Percentiles rank a stretch among this genome's conserved stretches.
Evolutionary conservation across 2,329 filamentous ascomycete genomes (phyloP).

Genomic region (Acephala macrosclerotiorum): DNA sequence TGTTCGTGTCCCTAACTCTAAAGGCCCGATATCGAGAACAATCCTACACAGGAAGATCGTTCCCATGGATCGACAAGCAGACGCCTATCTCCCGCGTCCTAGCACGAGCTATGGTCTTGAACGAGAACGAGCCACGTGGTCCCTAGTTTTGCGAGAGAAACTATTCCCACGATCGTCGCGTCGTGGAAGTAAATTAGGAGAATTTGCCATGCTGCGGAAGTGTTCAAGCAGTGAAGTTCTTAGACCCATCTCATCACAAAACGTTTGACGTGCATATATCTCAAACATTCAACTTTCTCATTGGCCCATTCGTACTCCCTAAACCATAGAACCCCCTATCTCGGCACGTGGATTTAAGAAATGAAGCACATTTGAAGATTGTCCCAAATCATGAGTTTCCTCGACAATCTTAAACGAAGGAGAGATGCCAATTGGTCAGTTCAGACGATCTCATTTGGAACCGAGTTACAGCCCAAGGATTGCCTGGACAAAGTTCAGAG

Average conservation of each 20-base stretch:
- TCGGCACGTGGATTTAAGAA: neutral
- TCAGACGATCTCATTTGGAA: constrained; percentile 10
- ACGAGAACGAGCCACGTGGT: constrained; percentile 3
- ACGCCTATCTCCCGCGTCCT: constrained; percentile 6
- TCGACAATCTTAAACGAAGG: constrained; percentile 9
- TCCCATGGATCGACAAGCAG: neutral
- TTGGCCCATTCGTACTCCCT: constrained; percentile 13
- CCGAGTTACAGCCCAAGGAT: constrained; percentile 1
- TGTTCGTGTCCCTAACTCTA: neutral
- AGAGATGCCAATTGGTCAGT: constrained; percentile 2
- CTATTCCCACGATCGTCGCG: constrained; percentile 1
- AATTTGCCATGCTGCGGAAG: neutral
- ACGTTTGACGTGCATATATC: constrained; percentile 13
- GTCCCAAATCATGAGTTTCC: neutral
- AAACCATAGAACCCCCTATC: constrained; percentile 5
- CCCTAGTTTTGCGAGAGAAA: neutral
- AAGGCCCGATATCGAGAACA: neutral
- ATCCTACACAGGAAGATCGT: neutral
- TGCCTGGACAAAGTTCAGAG: constrained; percentile 6
- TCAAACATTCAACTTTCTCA: neutral
- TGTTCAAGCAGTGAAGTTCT: neutral
- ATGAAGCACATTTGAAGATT: neutral
- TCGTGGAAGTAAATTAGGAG: neutral
- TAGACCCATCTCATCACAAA: constrained; percentile 14
- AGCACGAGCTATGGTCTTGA: neutral